Conservation (phyloP, 176 grass and related monocot species). For the bread wheat (Triticum aestivum) region DNA sequence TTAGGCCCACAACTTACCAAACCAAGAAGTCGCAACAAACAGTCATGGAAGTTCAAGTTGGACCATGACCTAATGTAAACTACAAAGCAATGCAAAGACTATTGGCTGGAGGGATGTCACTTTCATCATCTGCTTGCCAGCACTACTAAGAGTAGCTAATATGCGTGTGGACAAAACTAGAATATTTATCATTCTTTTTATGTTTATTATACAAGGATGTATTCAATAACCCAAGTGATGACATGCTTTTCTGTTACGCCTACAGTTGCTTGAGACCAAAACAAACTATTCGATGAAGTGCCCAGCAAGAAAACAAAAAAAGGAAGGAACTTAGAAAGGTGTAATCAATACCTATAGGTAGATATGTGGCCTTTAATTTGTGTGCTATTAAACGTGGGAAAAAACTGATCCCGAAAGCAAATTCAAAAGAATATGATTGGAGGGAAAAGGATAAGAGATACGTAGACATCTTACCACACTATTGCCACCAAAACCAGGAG, state of each 20-base stretch:
- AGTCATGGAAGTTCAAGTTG: slow-evolving; percentile 30
- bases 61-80: slow-evolving; percentile 34
- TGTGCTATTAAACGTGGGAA: neutral
- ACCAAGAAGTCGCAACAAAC: slow-evolving; percentile 33
- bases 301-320: slow-evolving; percentile 39
- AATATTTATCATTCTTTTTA: slow-evolving; percentile 7
- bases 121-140: slow-evolving; percentile 25
- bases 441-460: slow-evolving; percentile 36
- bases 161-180: neutral
- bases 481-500: slow-evolving; percentile 73
- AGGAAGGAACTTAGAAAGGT: neutral
- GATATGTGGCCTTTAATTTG: slow-evolving; percentile 27
- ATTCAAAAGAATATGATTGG: slow-evolving; percentile 13
- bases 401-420: slow-evolving; percentile 10
- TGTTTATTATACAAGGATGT: slow-evolving; percentile 11
- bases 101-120: slow-evolving; percentile 30
- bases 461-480: slow-evolving; percentile 66
- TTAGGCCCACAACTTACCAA: slow-evolving; percentile 21
- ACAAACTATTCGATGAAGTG: slow-evolving; percentile 13
- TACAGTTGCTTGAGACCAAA: slow-evolving; percentile 22
- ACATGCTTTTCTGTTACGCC: neutral
- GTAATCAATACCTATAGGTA: slow-evolving; percentile 6
- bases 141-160: slow-evolving; percentile 15
- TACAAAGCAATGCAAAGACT: slow-evolving; percentile 28
- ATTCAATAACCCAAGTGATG: slow-evolving; percentile 9